Evolutionary conservation across 345 rosid genomes (phyloP), one percentile per base, ranked within the genome.

Genomic region (Citrus reticulata): DNA sequence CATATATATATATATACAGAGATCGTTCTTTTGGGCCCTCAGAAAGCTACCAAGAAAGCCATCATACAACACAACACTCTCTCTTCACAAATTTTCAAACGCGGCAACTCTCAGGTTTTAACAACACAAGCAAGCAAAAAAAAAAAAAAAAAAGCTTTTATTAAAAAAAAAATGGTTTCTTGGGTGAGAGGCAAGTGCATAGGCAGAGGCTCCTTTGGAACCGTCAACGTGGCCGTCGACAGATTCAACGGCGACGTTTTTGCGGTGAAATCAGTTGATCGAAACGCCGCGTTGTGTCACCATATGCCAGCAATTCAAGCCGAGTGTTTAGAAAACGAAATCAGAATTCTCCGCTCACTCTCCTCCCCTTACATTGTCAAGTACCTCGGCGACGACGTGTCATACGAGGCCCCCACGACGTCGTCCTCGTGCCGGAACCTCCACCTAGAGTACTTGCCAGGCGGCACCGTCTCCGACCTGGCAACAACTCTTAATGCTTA

Each of bases 201-300:
- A 0, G 94, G 96, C 79, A 77, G 75, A 70, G 96, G 96, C 24
- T 87, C 91, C 37, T 92, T 85, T n/a, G 96, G 94, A 19, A 59
- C 88, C 7, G 96, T 92, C 27, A 77, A 74, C 81, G 77, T 86
- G 24, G 92, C 87, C 9, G 59, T 84, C 55, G 32, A 79, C 72
- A 78, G n/a, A 80, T 59, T 25, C 5, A 68, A 78, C 84, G 92
- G 93, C 30, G 70, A 70, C 49, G 84, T 86, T 5, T 92, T 92
- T 70, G 96, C 91, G 2, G 93, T 89, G 39, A 92, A 92, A 84
- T 90, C 95, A 0, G 90, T 88, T 19, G 86, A 87, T 51, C 70
- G 40, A 57, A 82, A 70, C 81, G 74, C 90, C 20, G 22, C 0
- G 57, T 51, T 14, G 25, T 81, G 85, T 74, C 88, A 77, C 34